Evolutionary conservation across 176 grass and related monocot genomes (phyloP).

Genomic region (Avena atlantica): DNA sequence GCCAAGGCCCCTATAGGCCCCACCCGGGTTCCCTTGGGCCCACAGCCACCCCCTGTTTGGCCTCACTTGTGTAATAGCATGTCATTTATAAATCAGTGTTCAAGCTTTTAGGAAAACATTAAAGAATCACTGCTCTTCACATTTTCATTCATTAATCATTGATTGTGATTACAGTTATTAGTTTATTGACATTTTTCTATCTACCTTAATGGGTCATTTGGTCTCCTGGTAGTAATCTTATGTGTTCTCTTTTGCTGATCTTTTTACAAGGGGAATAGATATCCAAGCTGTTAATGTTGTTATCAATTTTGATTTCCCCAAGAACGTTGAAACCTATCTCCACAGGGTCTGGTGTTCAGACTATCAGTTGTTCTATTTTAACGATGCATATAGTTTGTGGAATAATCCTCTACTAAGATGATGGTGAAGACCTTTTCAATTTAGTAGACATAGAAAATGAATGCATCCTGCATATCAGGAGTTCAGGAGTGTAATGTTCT

Average conservation of each 20-base stretch:
- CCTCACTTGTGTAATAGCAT: neutral
- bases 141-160: neutral
- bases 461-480: neutral
- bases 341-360: conserved; percentile 66
- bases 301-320: conserved; percentile 99
- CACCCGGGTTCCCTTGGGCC: no score
- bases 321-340: conserved; percentile 89
- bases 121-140: neutral
- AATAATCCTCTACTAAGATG: conserved; percentile 22
- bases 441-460: conserved; percentile 16
- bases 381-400: neutral
- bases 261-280: conserved; percentile 97
- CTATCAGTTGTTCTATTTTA: neutral
- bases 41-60: neutral
- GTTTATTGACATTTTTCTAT: conserved; percentile 17
- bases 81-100: neutral
- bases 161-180: neutral
- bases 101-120: neutral
- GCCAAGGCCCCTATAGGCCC: no score
- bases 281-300: conserved; percentile 99
- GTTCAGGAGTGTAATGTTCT: conserved; percentile 8
- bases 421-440: neutral
- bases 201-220: conserved; percentile 26
- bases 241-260: conserved; percentile 60
- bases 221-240: conserved; percentile 10